These are phyloP conservation scores for Areca catechu DNA, from an alignment of 176 grass and related monocot genomes.

Conservation along the genomic window DNA sequence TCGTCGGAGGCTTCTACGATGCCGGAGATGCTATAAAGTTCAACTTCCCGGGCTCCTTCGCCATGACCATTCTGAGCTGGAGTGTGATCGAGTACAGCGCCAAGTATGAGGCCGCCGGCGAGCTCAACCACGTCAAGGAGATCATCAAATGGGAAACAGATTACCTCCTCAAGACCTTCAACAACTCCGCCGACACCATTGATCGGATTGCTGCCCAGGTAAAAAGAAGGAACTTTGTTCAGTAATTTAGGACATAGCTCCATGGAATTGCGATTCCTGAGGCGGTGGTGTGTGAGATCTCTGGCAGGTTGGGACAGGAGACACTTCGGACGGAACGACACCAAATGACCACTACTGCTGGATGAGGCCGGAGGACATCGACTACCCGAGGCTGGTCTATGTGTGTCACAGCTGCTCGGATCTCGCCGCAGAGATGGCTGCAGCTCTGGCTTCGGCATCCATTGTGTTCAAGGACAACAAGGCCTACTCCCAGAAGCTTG, in stretches of 20 bases:
- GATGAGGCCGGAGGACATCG: slow-evolving; percentile 11
- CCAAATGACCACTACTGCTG: slow-evolving; percentile 17
- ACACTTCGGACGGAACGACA: background rate
- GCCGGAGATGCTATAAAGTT: slow-evolving; percentile 17
- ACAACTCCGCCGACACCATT: slow-evolving; percentile 7
- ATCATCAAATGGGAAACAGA: slow-evolving; percentile 11
- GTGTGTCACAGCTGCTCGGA: slow-evolving; percentile 3
- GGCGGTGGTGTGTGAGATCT: background rate
- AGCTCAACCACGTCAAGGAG: slow-evolving; percentile 10
- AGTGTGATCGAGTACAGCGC: slow-evolving; percentile 16
- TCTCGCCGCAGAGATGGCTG: slow-evolving; percentile 2
- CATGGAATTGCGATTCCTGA: background rate
- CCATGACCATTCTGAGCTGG: slow-evolving; percentile 19
- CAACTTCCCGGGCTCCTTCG: slow-evolving; percentile 10
- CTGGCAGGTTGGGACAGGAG: slow-evolving; percentile 11
- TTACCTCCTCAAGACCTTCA: slow-evolving; percentile 18
- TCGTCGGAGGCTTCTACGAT: slow-evolving; percentile 12
- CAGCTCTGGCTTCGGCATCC: slow-evolving; percentile 7
- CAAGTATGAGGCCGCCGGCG: slow-evolving; percentile 12
- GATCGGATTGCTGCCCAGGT: slow-evolving; percentile 1
- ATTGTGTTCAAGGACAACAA: slow-evolving; percentile 14
- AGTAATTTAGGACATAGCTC: no score
- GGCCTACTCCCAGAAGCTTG: slow-evolving; percentile 7
- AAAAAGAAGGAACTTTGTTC: background rate
- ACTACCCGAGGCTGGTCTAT: slow-evolving; percentile 4